Percentiles rank a stretch among this genome's conserved stretches.
These are phyloP conservation scores for Arabidopsis arenosa DNA, from an alignment of 345 rosid genomes.

Conservation along the genomic window DNA sequence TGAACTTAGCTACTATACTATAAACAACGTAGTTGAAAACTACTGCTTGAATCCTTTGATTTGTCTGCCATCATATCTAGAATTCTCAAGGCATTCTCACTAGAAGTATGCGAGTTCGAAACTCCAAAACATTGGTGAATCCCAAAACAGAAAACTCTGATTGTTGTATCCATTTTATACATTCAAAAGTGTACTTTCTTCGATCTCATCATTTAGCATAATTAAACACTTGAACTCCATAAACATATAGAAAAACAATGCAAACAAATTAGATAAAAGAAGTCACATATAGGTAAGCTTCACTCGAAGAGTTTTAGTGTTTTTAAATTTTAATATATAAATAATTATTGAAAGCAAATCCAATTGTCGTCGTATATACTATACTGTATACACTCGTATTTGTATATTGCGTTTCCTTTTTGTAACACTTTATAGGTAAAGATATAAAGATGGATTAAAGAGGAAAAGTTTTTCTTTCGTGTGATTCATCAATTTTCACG, in stretches of 20 bases:
- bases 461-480: conserved; percentile 9
- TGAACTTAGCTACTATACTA: background rate
- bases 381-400: background rate
- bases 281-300: background rate
- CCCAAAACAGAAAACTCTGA: too few species aligned
- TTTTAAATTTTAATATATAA: too few species aligned
- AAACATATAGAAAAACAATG: too few species aligned
- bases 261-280: too few species aligned
- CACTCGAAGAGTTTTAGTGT: background rate
- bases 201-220: too few species aligned
- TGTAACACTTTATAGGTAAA: background rate
- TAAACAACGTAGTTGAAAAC: background rate
- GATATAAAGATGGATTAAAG: background rate
- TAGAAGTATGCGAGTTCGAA: too few species aligned
- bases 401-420: conserved; percentile 6
- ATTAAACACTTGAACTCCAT: too few species aligned
- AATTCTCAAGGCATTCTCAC: too few species aligned
- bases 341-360: background rate
- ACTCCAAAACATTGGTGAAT: too few species aligned
- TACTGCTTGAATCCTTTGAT: background rate
- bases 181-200: too few species aligned
- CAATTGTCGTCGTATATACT: background rate
- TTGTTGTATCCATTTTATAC: too few species aligned
- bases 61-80: background rate
- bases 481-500: conserved; percentile 5